These are phyloP conservation scores for Phylloporus arenicola DNA, from an alignment of 768 basidiomycete species.

Conservation along the genomic window DNA sequence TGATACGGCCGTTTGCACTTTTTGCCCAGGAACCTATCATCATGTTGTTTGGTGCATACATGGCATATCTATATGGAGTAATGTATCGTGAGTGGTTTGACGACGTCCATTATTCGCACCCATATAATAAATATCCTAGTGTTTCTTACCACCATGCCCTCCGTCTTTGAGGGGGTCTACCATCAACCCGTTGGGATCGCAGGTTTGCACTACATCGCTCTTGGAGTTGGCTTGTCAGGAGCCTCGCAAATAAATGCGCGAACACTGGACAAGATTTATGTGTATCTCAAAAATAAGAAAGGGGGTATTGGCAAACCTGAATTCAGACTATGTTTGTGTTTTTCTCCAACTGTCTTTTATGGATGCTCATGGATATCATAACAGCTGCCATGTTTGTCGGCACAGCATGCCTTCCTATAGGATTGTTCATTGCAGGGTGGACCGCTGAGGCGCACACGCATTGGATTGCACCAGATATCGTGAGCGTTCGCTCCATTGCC, in stretches of 20 bases:
- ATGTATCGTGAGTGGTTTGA: conserved; percentile 44
- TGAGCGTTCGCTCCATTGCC: conserved; percentile 25
- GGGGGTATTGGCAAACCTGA: conserved; percentile 53
- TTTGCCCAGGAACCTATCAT: conserved; percentile 60
- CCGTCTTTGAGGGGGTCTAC: conserved; percentile 53
- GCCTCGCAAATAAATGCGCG: conserved; percentile 53
- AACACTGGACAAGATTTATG: conserved; percentile 51
- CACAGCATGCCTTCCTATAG: conserved; percentile 55
- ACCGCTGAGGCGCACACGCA: conserved; percentile 48
- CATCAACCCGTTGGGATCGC: conserved; percentile 50
- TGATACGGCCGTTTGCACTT: conserved; percentile 64
- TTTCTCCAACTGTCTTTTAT: not conserved
- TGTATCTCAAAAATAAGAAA: conserved; percentile 45
- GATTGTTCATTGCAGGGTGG: conserved; percentile 70
- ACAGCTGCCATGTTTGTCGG: conserved; percentile 57
- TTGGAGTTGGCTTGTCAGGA: conserved; percentile 55
- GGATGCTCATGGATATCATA: conserved; percentile 3
- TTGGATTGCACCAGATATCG: conserved; percentile 72
- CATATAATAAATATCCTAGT: conserved; percentile 35
- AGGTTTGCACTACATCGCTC: conserved; percentile 65
- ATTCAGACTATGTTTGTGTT: conserved; percentile 41
- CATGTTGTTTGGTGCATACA: conserved; percentile 61
- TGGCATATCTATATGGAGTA: conserved; percentile 64
- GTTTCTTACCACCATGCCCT: conserved; percentile 60
- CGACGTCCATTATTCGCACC: not conserved